Evolutionary conservation across 352 stramenopile species (phyloP).

Genomic region (Blastocystis sp.): DNA sequence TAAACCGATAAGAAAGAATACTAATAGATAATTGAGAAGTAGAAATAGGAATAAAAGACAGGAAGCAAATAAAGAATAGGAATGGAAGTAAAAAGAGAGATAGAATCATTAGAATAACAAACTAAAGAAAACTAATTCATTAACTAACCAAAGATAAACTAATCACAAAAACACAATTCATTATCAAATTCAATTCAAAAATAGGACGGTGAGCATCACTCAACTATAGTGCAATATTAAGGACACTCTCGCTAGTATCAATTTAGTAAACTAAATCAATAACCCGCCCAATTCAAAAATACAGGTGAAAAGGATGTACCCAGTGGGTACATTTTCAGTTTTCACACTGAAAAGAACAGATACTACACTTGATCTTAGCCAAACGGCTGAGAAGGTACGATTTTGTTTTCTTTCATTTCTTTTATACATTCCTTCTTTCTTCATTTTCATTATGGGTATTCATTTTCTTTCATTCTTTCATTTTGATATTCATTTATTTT

Average conservation of each 20-base stretch:
- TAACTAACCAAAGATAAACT: not conserved
- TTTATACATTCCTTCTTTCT: not conserved
- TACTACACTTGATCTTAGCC: conserved; percentile 82
- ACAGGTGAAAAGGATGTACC: conserved; percentile 74
- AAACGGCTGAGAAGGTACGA: conserved; percentile 75
- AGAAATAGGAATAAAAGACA: no score
- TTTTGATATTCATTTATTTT: not conserved
- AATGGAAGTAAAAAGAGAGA: no score
- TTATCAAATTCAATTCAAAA: not conserved
- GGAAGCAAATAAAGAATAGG: no score
- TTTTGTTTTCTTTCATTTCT: not conserved
- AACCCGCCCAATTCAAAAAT: conserved; percentile 69
- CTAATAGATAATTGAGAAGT: no score
- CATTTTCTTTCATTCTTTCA: conserved; percentile 17
- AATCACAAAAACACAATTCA: not conserved
- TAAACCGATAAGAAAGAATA: no score
- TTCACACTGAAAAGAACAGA: conserved; percentile 84
- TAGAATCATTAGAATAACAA: no score
- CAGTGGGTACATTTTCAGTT: conserved; percentile 73
- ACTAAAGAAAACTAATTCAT: not conserved
- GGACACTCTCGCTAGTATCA: conserved; percentile 48
- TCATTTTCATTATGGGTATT: no score
- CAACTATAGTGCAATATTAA: conserved; percentile 55
- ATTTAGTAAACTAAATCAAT: conserved; percentile 26
- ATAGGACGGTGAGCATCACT: conserved; percentile 52